Evolutionary conservation across 345 rosid species (phyloP), one percentile per base, ranked within the genome.

Genomic region (Reutealis trisperma): DNA sequence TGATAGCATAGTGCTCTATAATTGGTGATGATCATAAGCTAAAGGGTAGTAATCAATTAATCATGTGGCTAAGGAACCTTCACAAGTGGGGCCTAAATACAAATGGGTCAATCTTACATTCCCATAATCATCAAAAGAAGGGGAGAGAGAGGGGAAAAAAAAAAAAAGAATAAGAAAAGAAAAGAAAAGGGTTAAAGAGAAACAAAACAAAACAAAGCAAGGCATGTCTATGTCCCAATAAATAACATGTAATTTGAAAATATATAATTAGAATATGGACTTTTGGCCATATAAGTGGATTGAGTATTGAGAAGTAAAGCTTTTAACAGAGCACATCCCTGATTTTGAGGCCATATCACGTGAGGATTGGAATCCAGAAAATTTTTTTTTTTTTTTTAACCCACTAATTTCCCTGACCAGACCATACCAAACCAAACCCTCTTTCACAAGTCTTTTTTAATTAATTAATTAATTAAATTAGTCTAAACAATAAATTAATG

Each of bases 331-430:
- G 70, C 86, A 81, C 66, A 85, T 80, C 84, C 89, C 91, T 71
- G 81, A 83, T 88, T 88, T 88, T 88, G 79, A 84, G 89, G 86
- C 78, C 80, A 51, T 75, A 78, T 81, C 88, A 88, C 91, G 91
- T 84, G 89, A 83, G 80, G 21, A 79, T 49, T 70, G 77, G 85
- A 78, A 85, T 85, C 80, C 71, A 24, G 18, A 64, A n/a, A n/a
- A n/a, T n/a, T n/a, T n/a, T n/a, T n/a, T n/a, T n/a, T n/a, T 14
- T 34, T 70, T 8, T 12, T 14, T 49, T 34, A 27, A 74, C 67
- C 71, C 51, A 51, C 37, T 34, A 34, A 34, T 34, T 34, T 34
- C 5, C 37, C 37, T 34, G 37, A 34, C 37, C 37, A 2, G 1
- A 34, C 37, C 37, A 34, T 2, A 2, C 37, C 37, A 34, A 2